phyloP scores from a whole-genome alignment of 768 basidiomycete genomes.

The Strobilomyces echinocephalus region DNA sequence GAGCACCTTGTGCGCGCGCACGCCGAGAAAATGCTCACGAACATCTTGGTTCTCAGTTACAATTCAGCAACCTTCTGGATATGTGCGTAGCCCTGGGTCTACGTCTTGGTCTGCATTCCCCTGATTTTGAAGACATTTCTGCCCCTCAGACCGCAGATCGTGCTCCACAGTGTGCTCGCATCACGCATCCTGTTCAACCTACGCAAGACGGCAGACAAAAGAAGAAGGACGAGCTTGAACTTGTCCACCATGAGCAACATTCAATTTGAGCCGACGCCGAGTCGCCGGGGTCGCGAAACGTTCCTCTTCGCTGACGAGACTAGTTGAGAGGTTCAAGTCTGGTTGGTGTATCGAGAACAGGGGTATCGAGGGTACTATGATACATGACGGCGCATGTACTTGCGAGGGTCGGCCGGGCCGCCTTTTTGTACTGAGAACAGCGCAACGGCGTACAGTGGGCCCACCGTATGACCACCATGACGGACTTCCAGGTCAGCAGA shows the following conservation, averaged over 20 bases:
- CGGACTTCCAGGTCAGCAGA: too few relatives aligned
- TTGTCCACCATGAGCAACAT: background rate
- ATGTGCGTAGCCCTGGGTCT: background rate
- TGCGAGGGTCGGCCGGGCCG: too few relatives aligned
- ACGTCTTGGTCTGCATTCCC: background rate
- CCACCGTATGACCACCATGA: too few relatives aligned
- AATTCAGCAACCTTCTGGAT: slow-evolving; percentile 5
- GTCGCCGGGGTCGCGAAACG: too few relatives aligned
- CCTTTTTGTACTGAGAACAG: too few relatives aligned
- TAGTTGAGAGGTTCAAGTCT: too few relatives aligned
- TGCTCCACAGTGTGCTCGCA: background rate
- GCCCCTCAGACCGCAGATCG: slow-evolving; percentile 2
- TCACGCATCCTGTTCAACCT: slow-evolving; percentile 15
- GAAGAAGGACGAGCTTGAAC: background rate
- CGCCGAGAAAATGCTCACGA: background rate
- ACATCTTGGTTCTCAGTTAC: background rate
- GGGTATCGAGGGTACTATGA: too few relatives aligned
- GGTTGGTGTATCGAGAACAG: too few relatives aligned
- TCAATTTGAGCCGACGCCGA: too few relatives aligned
- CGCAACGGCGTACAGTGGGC: too few relatives aligned
- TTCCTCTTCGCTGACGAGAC: too few relatives aligned
- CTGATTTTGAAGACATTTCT: background rate
- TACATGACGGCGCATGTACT: too few relatives aligned
- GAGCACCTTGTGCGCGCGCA: background rate
- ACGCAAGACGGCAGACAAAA: background rate